These are phyloP conservation scores for Aplosporella prunicola DNA, from an alignment of 2,329 filamentous ascomycete species.

Conservation along the genomic window DNA sequence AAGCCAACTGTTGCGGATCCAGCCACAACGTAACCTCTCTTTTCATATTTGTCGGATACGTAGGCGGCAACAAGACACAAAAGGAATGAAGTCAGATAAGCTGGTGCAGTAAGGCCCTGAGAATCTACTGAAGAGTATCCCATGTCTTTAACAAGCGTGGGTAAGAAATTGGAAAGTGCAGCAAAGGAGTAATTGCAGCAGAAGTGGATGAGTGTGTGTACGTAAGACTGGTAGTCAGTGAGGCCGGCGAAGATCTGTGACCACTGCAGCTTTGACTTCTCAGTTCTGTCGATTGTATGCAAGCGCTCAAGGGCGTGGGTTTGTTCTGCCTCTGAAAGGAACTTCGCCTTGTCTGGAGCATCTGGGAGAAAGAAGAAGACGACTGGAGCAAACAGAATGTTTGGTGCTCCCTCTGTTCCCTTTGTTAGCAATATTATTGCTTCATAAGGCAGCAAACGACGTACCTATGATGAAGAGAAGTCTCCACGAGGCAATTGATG, in stretches of 20 bases:
- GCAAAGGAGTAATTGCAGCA: conserved; percentile 33
- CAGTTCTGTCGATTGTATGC: conserved; percentile 36
- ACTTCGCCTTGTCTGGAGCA: conserved; percentile 21
- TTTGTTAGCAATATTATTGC: neutral
- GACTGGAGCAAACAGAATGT: conserved; percentile 20
- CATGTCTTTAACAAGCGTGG: conserved; percentile 33
- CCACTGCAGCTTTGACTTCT: conserved; percentile 30
- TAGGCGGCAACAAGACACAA: conserved; percentile 23
- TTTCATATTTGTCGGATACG: conserved; percentile 28
- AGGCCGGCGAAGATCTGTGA: conserved; percentile 27
- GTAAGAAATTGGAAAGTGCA: conserved; percentile 33
- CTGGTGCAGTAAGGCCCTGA: conserved; percentile 34
- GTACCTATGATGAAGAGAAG: conserved; percentile 25
- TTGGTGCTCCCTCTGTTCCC: conserved; percentile 20
- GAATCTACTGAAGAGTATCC: conserved; percentile 32
- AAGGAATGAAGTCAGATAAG: conserved; percentile 33
- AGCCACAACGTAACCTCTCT: conserved; percentile 27
- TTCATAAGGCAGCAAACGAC: neutral
- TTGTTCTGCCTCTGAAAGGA: conserved; percentile 22
- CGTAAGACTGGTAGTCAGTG: conserved; percentile 29
- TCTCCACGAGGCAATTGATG: conserved; percentile 21
- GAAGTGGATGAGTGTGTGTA: conserved; percentile 31
- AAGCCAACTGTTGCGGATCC: conserved; percentile 18
- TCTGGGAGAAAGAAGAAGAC: conserved; percentile 25
- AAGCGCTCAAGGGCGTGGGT: conserved; percentile 16